Base-by-base conservation (phyloP, 2,329 filamentous ascomycete species). In the Ceratocystis lukuohia region DNA sequence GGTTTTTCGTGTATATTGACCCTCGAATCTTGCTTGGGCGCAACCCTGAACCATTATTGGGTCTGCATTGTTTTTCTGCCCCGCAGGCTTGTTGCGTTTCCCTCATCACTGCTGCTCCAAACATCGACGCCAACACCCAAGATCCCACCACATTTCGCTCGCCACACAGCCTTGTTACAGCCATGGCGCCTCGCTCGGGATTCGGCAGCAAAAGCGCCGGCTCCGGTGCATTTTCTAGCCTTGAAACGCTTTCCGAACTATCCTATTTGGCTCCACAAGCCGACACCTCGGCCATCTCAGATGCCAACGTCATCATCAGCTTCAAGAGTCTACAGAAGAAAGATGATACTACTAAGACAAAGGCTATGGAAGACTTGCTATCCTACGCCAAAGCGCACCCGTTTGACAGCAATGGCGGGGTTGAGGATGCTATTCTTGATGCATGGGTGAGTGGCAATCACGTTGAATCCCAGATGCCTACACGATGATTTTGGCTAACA, bases 251-350 rank as follows among this genome's bases (percentile, higher is more conserved):
- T 25, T 61, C 65, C 30, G 70, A 79, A 79, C 5, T 99, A 48
- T 96, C 92, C 57, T 96, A 96, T 77, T 84, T 97, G 64, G 81
- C 88, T 65, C 91, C 96, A 72, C 89, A 91, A 8, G 89, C 89
- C 61, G 88, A 96, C 72, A 84, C 96, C 70, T 85, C 86, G 44
- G 78, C 78, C 56, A 85, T 99, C 68, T 88, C 86, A 57, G 87
- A 96, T 71, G 82, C 91, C 6, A 88, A 94, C 72, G 80, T 93
- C 46, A 85, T 93, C 46, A 91, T 97, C 15, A 85, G 87, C n/a
- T 90, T 96, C 77, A 96, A 96, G 76, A 96, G 95, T 71, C 77
- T 96, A 2, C 82, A 87, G 63, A 99, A 97, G 77, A 96, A 94
- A 76, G 93, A 96, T 77, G 88, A 87, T 72, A 96, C 86, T 10